phyloP scores from a whole-genome alignment of 371 early-diverging fungal species.

The Circinella minor region DNA sequence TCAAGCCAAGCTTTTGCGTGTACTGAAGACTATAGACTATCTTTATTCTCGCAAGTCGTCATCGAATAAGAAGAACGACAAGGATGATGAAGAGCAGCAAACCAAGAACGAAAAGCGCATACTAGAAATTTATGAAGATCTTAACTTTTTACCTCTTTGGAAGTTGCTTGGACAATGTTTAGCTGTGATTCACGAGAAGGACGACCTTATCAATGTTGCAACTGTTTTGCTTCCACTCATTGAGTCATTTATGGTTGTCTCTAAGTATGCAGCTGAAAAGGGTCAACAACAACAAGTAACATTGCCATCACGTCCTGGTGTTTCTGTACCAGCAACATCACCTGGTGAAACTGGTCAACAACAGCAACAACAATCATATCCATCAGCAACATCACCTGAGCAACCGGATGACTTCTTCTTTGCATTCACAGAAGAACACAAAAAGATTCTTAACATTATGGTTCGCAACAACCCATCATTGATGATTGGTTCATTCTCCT shows the following conservation, averaged over 20 bases:
- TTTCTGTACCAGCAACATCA: constrained; percentile 27
- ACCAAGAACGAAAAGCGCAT: constrained; percentile 60
- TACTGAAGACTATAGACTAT: constrained; percentile 94
- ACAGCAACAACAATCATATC: background rate
- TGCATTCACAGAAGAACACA: constrained; percentile 91
- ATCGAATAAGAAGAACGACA: constrained; percentile 18
- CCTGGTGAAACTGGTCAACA: constrained; percentile 2
- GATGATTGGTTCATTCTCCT: constrained; percentile 96
- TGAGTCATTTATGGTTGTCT: constrained; percentile 97
- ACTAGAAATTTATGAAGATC: constrained; percentile 71
- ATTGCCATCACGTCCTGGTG: background rate
- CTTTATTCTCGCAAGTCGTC: constrained; percentile 59
- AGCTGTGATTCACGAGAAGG: constrained; percentile 71
- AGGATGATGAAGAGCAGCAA: constrained; percentile 20
- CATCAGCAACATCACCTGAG: background rate
- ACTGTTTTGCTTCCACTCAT: constrained; percentile 94
- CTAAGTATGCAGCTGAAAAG: constrained; percentile 67
- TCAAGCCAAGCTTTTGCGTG: constrained; percentile 91
- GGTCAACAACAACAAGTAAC: constrained; percentile 6
- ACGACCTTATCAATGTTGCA: constrained; percentile 87
- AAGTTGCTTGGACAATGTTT: constrained; percentile 77
- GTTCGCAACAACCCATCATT: constrained; percentile 96
- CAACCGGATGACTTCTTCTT: constrained; percentile 76
- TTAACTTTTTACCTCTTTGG: constrained; percentile 83
- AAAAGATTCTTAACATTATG: constrained; percentile 95